Base-by-base conservation (phyloP, 495 filamentous ascomycete species). In the Lasiosphaeris hirsuta region DNA sequence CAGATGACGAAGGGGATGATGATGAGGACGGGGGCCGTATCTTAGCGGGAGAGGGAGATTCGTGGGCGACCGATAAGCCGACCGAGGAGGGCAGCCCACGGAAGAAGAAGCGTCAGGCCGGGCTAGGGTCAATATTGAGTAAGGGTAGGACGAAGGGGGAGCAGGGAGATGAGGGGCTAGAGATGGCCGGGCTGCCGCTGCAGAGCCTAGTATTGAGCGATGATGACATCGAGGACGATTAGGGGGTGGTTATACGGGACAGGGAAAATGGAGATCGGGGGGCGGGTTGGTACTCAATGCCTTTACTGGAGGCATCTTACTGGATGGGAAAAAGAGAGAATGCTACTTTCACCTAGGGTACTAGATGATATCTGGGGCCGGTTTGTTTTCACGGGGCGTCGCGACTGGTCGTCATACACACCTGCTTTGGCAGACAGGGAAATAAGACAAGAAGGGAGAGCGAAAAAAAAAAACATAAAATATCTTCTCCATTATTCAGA, bases 201-300 rank as follows among this genome's bases (percentile, higher is more conserved):
- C 81, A 86, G 69, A 86, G 84, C 50, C 68, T 96, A 56, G 82
- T 92, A 51, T 74, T 97, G 42, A 91, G 87, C 64, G 93, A 97
- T 68, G 94, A 98, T 78, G 94, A 98, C 79, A 97, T 98, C 72
- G 90, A 92, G 71, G 93, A 97, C 74, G 84, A 87, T 67, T 82
- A 63, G 72, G 11, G 17, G 38, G n/a, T 2, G 1, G 10, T 13
- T 41, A 10, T 7, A 44, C 15, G 43, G 18, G 3, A 4, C 23
- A 30, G 23, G 23, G 23, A 30, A 30, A 30, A 30, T 30, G 23
- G 23, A 30, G 23, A 30, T 30, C 2, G 23, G 34, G 18, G 17
- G 18, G 17, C 17, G 30, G n/a, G 35, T 9, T n/a, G 13, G 34
- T 36, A 51, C 5, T n/a, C n/a, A n/a, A 30, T 30, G 23, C 23